Conservation (phyloP, 164 flowering plant genomes). For the Macadamia integrifolia region DNA sequence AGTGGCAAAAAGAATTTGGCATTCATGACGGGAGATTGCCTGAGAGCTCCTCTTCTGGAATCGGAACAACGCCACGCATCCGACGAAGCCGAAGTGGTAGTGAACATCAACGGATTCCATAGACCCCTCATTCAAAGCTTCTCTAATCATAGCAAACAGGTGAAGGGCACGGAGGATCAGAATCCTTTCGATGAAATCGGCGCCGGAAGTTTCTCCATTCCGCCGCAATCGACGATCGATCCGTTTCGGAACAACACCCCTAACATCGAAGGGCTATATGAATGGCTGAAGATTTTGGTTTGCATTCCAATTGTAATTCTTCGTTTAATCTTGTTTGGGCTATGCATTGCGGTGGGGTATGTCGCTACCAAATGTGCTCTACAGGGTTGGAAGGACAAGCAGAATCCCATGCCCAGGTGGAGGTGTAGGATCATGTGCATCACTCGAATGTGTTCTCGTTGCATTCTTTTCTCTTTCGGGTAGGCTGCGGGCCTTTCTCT, state of each 20-base stretch:
- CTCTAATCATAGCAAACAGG: background rate
- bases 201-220: constrained; percentile 31
- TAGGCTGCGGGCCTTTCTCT: constrained; percentile 13
- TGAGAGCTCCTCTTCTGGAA: constrained; percentile 11
- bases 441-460: constrained; percentile 57
- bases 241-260: constrained; percentile 71
- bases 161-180: background rate
- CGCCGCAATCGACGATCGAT: constrained; percentile 42
- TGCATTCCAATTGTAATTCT: constrained; percentile 58
- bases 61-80: background rate
- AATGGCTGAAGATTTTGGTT: constrained; percentile 65
- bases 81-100: constrained; percentile 10
- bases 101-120: constrained; percentile 10
- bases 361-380: constrained; percentile 68
- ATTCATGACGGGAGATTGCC: constrained; percentile 10
- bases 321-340: constrained; percentile 58
- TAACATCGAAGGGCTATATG: constrained; percentile 59
- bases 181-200: constrained; percentile 61
- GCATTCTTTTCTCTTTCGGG: constrained; percentile 89
- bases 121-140: background rate
- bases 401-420: constrained; percentile 91
- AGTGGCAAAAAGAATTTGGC: background rate
- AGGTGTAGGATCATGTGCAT: constrained; percentile 70
- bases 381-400: constrained; percentile 73
- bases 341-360: constrained; percentile 50